Evolutionary conservation across 129 eudicot genomes (phyloP).

Genomic region (Mikania micrantha): DNA sequence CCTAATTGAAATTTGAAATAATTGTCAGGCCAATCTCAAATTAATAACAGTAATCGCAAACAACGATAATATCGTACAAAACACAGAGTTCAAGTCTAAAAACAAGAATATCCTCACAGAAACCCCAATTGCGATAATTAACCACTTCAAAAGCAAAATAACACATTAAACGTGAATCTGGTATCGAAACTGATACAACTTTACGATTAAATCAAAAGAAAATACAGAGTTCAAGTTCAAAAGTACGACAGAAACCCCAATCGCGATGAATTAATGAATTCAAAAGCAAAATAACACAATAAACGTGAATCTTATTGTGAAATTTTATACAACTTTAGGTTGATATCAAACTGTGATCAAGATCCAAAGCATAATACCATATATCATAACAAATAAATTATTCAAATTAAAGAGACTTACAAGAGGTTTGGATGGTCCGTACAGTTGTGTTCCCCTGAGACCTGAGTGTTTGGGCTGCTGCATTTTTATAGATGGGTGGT

Average conservation of each 20-base stretch:
- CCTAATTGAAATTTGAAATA: background rate
- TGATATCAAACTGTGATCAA: background rate
- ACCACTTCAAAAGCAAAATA: no score
- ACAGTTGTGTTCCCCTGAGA: conserved; percentile 4
- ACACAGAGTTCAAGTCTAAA: background rate
- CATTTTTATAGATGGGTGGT: background rate
- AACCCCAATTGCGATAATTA: no score
- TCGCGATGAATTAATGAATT: background rate
- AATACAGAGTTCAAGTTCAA: no score
- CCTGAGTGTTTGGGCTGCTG: no score
- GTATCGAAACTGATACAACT: no score
- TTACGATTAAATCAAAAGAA: no score
- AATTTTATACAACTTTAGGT: background rate
- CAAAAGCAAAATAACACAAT: background rate
- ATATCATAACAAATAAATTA: background rate
- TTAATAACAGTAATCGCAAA: background rate
- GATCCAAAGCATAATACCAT: background rate
- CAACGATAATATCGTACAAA: background rate
- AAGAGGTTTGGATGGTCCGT: conserved; percentile 15
- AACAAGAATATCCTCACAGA: background rate
- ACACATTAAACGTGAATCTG: no score
- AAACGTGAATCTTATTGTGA: background rate
- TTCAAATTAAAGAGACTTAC: conserved; percentile 10
- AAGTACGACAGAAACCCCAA: no score
- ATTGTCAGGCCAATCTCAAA: background rate